Conservation (phyloP, 2,329 filamentous ascomycete genomes). For the Geoglossum cookeanum region DNA sequence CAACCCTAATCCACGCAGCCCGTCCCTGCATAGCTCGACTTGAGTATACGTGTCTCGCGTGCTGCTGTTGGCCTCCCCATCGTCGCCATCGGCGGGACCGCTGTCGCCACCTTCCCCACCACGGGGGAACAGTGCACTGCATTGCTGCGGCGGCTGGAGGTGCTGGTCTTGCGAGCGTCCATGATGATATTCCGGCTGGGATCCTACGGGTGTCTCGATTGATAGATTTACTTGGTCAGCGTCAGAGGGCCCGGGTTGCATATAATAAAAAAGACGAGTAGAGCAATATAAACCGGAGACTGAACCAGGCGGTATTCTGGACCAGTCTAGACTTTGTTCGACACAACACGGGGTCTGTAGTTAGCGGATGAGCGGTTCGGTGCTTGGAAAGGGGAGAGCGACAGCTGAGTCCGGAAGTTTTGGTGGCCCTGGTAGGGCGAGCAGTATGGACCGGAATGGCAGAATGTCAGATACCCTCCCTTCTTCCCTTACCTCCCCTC, state of each 20-base stretch:
- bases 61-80: background rate
- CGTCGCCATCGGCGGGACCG: background rate
- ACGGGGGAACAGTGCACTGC: too few species aligned
- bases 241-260: conserved; percentile 4
- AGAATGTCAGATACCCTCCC: background rate
- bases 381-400: background rate
- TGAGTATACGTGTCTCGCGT: background rate
- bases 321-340: background rate
- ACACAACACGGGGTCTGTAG: background rate
- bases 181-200: background rate
- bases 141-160: background rate
- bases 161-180: conserved; percentile 1
- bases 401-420: background rate
- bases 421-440: background rate
- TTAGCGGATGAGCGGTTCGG: background rate
- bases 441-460: background rate
- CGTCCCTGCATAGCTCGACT: background rate
- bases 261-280: background rate
- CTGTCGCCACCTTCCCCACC: background rate
- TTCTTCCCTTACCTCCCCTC: too few species aligned
- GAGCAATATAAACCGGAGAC: background rate
- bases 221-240: background rate
- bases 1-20: background rate
- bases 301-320: conserved; percentile 3
- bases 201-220: background rate